Percentiles rank a stretch among this genome's conserved stretches.
Conservation (phyloP, 768 basidiomycete species). For the Russula emetica region DNA sequence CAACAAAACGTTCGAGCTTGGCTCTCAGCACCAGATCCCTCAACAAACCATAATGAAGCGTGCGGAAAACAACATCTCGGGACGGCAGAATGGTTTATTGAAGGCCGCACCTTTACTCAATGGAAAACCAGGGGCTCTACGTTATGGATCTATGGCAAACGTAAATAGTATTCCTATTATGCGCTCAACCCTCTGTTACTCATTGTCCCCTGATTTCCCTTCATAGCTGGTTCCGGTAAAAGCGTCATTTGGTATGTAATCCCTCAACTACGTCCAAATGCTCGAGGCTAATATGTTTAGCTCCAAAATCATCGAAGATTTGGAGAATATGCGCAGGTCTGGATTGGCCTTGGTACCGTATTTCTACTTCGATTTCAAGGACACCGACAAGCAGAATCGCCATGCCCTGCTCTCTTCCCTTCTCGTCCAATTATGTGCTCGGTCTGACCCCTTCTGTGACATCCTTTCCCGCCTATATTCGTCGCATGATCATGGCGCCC, state of each 20-base stretch:
- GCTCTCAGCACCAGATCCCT: constrained; percentile 1
- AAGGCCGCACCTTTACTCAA: not conserved
- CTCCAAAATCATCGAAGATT: constrained; percentile 2
- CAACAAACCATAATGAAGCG: constrained; percentile 5
- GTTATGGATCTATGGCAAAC: constrained; percentile 8
- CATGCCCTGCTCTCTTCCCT: not conserved
- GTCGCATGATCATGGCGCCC: not conserved
- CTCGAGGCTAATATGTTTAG: not conserved
- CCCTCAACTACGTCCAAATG: not conserved
- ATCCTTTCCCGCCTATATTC: not conserved
- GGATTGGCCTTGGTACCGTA: not conserved
- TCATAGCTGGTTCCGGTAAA: constrained; percentile 8
- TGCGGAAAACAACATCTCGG: not conserved
- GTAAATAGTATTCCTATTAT: not conserved
- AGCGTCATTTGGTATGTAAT: constrained; percentile 9
- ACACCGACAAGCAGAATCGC: not conserved
- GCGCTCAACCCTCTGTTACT: not conserved
- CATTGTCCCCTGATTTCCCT: not conserved
- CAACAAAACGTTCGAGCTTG: not conserved
- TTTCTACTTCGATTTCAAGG: not conserved
- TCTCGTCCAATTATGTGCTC: not conserved
- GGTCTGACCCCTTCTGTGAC: not conserved
- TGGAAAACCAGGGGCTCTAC: not conserved
- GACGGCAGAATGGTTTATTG: not conserved
- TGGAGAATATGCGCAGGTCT: not conserved